Evolutionary conservation across 345 rosid genomes (phyloP), one percentile per base, ranked within the genome.

Genomic region (Syzygium grande): DNA sequence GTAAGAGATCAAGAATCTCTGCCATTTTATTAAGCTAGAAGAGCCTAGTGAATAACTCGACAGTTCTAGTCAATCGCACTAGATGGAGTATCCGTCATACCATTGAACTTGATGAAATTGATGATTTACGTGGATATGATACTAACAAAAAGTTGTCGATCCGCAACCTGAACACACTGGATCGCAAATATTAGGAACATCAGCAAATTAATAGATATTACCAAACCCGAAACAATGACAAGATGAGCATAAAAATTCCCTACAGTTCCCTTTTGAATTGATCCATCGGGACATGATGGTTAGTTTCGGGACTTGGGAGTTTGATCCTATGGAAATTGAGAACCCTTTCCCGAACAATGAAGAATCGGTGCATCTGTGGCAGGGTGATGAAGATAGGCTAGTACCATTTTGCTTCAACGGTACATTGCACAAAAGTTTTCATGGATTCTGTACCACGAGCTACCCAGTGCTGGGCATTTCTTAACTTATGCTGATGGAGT

Each of bases 281-380:
- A 51, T 94, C 13, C 92, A 92, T 84, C 87, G 93, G 5, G 98
- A 97, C 89, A 83, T 94, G 93, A 95, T 85, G 84, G 84, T 95
- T 2, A 93, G 91, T 51, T 97, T 95, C 85, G 95, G 97, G 84
- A 91, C 79, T 30, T 96, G 97, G 99, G 97, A 95, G 77, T 96
- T 95, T 21, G 92, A 92, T 87, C 98, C 98, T 2, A 88, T 92
- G 89, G 95, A 92, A 30, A 91, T 95, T 11, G 65, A 92, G 86
- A 90, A 92, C 90, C 98, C 95, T 56, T 94, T 96, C 83, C 94
- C 92, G 1, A 86, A 89, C 86, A 93, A 90, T 4, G 96, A 91
- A 88, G 95, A 91, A 46, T 90, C 91, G 6, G 94, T 94, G 58
- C 92, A 95, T 68, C 34, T 95, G 9, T 97, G 99, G 98, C 90